Base-by-base conservation (phyloP, 2,329 filamentous ascomycete genomes). In the Aspergillus sp. region DNA sequence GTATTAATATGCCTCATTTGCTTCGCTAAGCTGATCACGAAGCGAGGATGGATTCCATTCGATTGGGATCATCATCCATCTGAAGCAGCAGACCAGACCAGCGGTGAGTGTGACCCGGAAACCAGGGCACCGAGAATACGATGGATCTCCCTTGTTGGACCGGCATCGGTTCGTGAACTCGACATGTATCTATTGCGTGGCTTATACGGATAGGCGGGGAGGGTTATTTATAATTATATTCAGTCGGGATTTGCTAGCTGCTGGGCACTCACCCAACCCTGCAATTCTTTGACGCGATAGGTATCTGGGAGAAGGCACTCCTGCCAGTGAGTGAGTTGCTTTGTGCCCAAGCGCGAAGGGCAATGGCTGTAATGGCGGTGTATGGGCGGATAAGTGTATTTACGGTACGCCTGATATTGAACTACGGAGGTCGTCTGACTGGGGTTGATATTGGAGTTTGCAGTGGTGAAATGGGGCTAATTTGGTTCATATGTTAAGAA, bases 321-420 rank as follows among this genome's bases (percentile, higher is more conserved):
- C 27, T 31, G 9, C 9, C 27, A 11, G 50, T 52, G 50, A 23
- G 37, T 19, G 14, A n/a, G 47, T 17, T 19, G 31, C 35, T 50
- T 50, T 50, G 47, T 50, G 48, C 48, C 48, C 48, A 43, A 51
- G 37, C 39, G 48, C 48, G 39, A 31, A 40, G 9, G n/a, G 15
- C 39, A 17, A 21, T 14, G 35, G 19, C 12, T 40, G 39, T 51
- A 49, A 35, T 49, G 17, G 17, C 17, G 19, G 46, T 15, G 46
- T 49, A 21, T 49, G 48, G 12, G 23, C n/a, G 7, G 35, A 12
- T 31, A 15, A 41, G 12, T 2, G 37, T 51, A 51, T 40, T 51
- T 51, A 41, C 35, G 15, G 7, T 41, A 51, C 48, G 21, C 12
- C 14, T n/a, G 27, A 37, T 37, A n/a, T 37, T 11, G 8, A 31